Evolutionary conservation across 176 grass and related monocot genomes (phyloP), one percentile per base, ranked within the genome.

Genomic region (Carex parvula): DNA sequence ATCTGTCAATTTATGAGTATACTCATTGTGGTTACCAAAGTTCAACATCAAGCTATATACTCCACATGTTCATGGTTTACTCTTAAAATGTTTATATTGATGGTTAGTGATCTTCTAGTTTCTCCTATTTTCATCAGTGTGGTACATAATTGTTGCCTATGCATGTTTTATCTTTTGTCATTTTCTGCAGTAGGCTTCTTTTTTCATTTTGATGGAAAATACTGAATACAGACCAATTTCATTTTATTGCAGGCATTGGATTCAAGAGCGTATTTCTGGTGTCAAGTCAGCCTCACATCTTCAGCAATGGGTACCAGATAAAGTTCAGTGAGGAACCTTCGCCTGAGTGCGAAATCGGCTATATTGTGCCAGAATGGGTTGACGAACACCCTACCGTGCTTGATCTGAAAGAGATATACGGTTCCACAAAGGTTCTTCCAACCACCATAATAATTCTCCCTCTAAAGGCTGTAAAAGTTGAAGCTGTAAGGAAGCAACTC

Each of bases 331-430:
- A 93, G 77, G 83, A 88, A 20, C 91, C 91, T 4, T 93, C 91
- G 32, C 32, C 84, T 46, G 94, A 97, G 58, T 97, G 94, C 30
- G 85, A 81, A 20, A 69, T 97, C 59, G 94, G 94, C 41, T 97
- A 93, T 82, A 91, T 97, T 85, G 94, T 97, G 2, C 94, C 94
- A 20, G 82, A 94, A 52, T 97, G 91, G 94, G 89, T 97, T n/a
- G 86, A 93, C 13, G 68, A 83, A 2, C 85, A 63, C 35, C 88
- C 94, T 8, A 91, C 52, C 26, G 7, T 91, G 24, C 71, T 87
- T n/a, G 91, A 94, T 44, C 88, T 97, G 12, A 14, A 81, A 54
- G 30, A 62, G 7, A 41, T 90, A 81, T 91, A 93, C 79, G 94
- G 91, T 10, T 41, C 78, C 32, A 85, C 84, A 14, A 75, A 91